Base-by-base conservation (phyloP, 257 asterid species). In the Solanum phureja region DNA sequence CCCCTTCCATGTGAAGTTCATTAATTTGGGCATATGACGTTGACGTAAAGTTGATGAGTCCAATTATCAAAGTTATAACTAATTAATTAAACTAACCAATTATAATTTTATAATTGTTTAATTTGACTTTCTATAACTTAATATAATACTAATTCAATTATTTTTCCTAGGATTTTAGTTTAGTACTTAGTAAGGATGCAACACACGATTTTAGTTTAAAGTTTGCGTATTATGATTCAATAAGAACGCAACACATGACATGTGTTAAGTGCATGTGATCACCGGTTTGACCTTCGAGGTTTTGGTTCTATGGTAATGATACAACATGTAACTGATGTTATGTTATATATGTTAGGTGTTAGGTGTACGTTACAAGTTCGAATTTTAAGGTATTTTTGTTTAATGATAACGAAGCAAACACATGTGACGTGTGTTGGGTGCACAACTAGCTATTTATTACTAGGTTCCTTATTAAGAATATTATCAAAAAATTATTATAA, bases 1-100 rank as follows among this genome's bases (percentile, higher is more conserved):
- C 56, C 91, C 92, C 83, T 31, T 84, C 86, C 93, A 92, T 91
- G 91, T 91, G 93, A 89, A 87, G 29, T n/a, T 69, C 52, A 37
- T 87, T 77, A 75, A 83, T 75, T 84, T 84, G 56, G n/a, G 60
- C 49, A 84, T 7, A 3, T 37, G 60, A 37, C 60, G 60, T 60
- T 60, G 87, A 84, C 79, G 87, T 35, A 62, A 84, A 84, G 87
- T 60, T 84, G 60, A 23, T 62, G 11, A 34, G 19, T 16, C 16
- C 56, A 34, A 84, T 23, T 62, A 49, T 82, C 44, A 29, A 49
- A 52, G 31, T 7, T n/a, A 58, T 58, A 77, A 77, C 62, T 12
- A 82, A 31, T 29, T n/a, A n/a, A n/a, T 27, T 49, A 19, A 58
- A 58, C 5, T 58, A 46, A 82, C 69, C 11, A 81, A 27, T 14